Evolutionary conservation across 2,329 filamentous ascomycete genomes (phyloP), one percentile per base, ranked within the genome.

Genomic region (Penicillium psychrosexuale): DNA sequence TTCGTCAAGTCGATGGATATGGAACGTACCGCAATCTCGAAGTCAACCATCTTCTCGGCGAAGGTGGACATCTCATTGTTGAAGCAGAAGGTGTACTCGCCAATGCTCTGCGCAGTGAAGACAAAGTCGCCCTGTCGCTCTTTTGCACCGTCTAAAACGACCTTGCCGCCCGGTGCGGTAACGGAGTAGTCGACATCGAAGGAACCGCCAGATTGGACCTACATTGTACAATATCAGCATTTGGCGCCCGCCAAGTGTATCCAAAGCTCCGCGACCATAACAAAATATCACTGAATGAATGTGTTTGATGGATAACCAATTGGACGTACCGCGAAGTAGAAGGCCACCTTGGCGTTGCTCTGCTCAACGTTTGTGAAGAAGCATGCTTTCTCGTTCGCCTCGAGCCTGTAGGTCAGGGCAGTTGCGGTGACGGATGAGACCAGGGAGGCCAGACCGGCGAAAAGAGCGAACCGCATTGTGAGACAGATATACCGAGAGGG

Each of bases 41-140:
- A 97, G 75, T 99, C 94, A 61, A 99, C 92, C 72, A 91, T 86
- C 79, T 99, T 99, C 78, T 99, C 94, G 49, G 92, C 88, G 72
- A 96, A 97, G 0, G 93, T 97, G 70, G 90, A 96, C 89, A 99
- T 96, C 72, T 94, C 89, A 71, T 99, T 99, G 77, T 92, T 89
- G 81, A 99, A 99, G 83, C 94, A 99, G 80, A 99, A 97, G 51
- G 86, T 85, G 78, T 97, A 97, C 69, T 97, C 93, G 62, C 94
- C 94, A 7, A 83, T 70, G 49, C 91, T 85, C 68, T 91, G 90
- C 43, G 92, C 94, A 0, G 92, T 96, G 75, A 99, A 99, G 60
- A 99, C 94, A 70, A 96, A 97, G 76, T 99, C 94, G 51, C 93
- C 94, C 77, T 97, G 93, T 62, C 93, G 85, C 78, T 90, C 94